Conservation (phyloP, 352 stramenopile genomes). For the Phytophthora pini region DNA sequence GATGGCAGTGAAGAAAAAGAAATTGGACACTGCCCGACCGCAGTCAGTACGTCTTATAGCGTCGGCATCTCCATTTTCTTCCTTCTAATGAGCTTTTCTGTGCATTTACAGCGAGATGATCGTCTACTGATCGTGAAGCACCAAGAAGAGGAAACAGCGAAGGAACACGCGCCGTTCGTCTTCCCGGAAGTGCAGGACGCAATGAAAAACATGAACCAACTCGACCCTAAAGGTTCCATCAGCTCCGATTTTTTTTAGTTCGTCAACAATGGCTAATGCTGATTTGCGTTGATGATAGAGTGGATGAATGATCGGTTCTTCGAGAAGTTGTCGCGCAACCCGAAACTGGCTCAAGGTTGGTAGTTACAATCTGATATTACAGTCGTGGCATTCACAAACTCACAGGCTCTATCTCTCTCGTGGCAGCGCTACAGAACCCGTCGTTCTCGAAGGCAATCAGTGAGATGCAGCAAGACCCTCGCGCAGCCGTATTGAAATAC, state of each 20-base stretch:
- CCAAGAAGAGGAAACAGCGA: slow-evolving; percentile 24
- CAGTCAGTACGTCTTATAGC: slow-evolving; percentile 9
- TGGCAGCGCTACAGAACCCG: slow-evolving; percentile 66
- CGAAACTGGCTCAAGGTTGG: slow-evolving; percentile 60
- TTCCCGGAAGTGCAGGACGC: slow-evolving; percentile 82
- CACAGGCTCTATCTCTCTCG: not conserved
- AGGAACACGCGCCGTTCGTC: slow-evolving; percentile 43
- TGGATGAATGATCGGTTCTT: slow-evolving; percentile 84
- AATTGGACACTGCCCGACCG: slow-evolving; percentile 17
- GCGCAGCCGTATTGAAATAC: slow-evolving; percentile 69
- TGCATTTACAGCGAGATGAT: slow-evolving; percentile 43
- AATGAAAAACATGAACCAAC: slow-evolving; percentile 61
- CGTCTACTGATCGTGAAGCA: slow-evolving; percentile 44
- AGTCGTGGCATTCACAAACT: not conserved
- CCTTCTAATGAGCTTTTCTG: slow-evolving; percentile 7
- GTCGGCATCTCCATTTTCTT: not conserved
- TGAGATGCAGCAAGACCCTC: slow-evolving; percentile 73
- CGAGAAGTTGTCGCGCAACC: slow-evolving; percentile 66
- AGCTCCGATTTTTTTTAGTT: not conserved
- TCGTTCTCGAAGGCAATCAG: slow-evolving; percentile 72
- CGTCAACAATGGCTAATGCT: not conserved
- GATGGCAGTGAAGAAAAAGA: slow-evolving; percentile 14
- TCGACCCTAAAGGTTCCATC: slow-evolving; percentile 64
- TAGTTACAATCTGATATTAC: not conserved
- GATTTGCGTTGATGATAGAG: slow-evolving; percentile 34